These are phyloP conservation scores for Stygiomarasmius scandens DNA, from an alignment of 1,284 basidiomycete genomes.

Conservation along the genomic window DNA sequence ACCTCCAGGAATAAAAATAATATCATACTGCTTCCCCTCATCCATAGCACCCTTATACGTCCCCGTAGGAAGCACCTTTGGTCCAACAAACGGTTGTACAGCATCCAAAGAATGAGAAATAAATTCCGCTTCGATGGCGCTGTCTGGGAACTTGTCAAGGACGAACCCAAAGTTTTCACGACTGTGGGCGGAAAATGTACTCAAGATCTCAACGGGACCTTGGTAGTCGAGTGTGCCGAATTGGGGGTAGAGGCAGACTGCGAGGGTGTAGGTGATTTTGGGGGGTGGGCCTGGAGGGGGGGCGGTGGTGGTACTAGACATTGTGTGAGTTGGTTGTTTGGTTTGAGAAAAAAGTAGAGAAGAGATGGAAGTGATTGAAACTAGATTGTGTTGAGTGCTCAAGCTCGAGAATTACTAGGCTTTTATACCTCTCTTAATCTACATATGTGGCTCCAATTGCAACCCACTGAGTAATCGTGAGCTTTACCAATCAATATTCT, in stretches of 20 bases:
- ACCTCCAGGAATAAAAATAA: constrained; percentile 28
- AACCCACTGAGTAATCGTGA: no score
- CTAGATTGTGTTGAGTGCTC: no score
- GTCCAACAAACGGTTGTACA: constrained; percentile 18
- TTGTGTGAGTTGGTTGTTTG: no score
- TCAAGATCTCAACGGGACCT: constrained; percentile 33
- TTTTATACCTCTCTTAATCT: no score
- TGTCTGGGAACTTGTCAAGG: not conserved
- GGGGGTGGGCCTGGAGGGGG: not conserved
- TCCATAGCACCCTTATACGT: constrained; percentile 22
- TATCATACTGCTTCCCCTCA: constrained; percentile 22
- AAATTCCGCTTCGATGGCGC: constrained; percentile 20
- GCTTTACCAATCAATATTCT: no score
- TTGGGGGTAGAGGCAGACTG: constrained; percentile 31
- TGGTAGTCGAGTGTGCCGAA: constrained; percentile 32
- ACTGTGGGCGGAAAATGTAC: constrained; percentile 27
- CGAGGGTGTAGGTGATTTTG: constrained; percentile 19
- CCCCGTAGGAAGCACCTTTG: constrained; percentile 18
- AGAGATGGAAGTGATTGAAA: no score
- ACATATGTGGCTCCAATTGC: no score
- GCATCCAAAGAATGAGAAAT: constrained; percentile 24
- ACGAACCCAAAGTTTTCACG: not conserved
- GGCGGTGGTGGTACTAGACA: no score
- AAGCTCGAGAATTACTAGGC: no score
- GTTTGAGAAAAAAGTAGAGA: no score